Conservation (phyloP, 192 early-diverging fungal species). For the Oehlia diaphana region DNA sequence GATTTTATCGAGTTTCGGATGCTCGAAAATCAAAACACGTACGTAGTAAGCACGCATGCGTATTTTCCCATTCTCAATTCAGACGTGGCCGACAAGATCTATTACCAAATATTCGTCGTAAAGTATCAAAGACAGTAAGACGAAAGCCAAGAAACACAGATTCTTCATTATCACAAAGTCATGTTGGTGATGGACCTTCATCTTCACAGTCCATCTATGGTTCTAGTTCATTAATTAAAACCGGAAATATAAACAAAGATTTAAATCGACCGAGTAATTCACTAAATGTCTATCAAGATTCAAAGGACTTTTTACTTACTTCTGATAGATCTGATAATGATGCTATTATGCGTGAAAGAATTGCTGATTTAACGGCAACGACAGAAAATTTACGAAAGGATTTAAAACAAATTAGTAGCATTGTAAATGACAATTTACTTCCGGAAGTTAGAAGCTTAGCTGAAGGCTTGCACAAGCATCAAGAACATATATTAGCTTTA, state of each 20-base stretch:
- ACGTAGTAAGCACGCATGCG: constrained; percentile 43
- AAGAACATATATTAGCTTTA: constrained; percentile 12
- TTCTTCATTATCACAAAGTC: constrained; percentile 10
- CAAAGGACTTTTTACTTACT: constrained; percentile 10
- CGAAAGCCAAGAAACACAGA: constrained; percentile 7
- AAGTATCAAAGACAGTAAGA: constrained; percentile 36
- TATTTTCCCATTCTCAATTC: constrained; percentile 48
- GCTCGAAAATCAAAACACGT: constrained; percentile 51
- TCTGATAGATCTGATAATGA: constrained; percentile 4
- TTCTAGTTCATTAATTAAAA: neutral
- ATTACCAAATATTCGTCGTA: constrained; percentile 43
- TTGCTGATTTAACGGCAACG: neutral
- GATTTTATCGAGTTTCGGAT: constrained; percentile 50
- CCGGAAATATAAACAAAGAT: neutral
- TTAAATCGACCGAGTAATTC: neutral
- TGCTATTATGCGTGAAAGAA: constrained; percentile 5
- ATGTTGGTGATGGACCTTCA: neutral
- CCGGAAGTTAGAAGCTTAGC: constrained; percentile 21
- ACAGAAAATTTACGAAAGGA: constrained; percentile 28
- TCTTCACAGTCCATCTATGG: constrained; percentile 1
- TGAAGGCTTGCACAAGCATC: constrained; percentile 17
- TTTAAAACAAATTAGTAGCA: constrained; percentile 23
- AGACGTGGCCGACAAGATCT: constrained; percentile 42
- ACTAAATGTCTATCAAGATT: neutral
- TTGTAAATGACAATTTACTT: constrained; percentile 21